Percentiles rank a stretch among this genome's conserved stretches.
These are phyloP conservation scores for Fusarium nelsonii DNA, from an alignment of 2,329 filamentous ascomycete species.

Conservation along the genomic window DNA sequence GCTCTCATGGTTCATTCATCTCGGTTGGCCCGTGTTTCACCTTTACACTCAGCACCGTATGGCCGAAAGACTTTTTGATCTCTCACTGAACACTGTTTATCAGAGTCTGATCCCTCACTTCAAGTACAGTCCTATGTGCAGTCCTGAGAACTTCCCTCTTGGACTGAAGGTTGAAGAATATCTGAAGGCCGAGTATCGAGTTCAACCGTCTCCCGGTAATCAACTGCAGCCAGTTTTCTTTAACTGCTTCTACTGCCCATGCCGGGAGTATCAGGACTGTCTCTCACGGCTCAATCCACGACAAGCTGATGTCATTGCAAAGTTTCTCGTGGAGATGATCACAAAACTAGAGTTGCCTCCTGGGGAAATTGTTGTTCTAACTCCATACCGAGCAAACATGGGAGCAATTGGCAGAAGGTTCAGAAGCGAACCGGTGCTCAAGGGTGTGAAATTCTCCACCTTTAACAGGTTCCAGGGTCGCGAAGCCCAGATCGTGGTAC, in stretches of 20 bases:
- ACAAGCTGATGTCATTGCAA: not conserved
- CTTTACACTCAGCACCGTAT: constrained; percentile 12
- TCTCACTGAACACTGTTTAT: not conserved
- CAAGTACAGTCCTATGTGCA: not conserved
- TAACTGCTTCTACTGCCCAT: accelerated
- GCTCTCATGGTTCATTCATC: constrained; percentile 1
- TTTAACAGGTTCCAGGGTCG: constrained; percentile 5
- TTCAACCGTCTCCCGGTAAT: accelerated
- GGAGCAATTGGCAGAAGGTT: not conserved
- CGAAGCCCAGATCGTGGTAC: not conserved
- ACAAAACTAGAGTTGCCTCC: accelerated
- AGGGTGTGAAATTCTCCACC: accelerated
- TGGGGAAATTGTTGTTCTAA: not conserved
- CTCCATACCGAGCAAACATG: not conserved
- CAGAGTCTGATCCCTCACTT: not conserved
- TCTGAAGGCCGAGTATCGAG: accelerated
- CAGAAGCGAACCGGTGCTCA: accelerated
- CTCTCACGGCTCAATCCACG: not conserved
- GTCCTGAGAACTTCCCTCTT: not conserved
- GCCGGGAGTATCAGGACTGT: not conserved
- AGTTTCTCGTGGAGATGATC: not conserved
- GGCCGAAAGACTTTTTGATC: not conserved
- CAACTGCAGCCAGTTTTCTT: not conserved
- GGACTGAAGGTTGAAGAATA: not conserved
- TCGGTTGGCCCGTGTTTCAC: not conserved